Evolutionary conservation across 176 grass and related monocot species (phyloP), one percentile per base, ranked within the genome.

Genomic region (Lolium rigidum): DNA sequence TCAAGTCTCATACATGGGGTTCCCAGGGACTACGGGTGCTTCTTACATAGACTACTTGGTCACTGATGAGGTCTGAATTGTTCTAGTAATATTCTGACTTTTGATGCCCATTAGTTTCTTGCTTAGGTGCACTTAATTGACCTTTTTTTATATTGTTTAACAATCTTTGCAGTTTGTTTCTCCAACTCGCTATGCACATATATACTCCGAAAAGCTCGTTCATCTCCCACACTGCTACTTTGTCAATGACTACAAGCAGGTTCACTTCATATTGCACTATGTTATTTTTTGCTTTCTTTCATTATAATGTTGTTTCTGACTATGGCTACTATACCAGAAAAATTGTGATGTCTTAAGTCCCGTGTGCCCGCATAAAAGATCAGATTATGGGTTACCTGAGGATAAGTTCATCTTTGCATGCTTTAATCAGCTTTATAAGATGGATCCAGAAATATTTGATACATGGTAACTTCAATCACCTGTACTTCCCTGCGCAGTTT

Each of bases 201-300:
- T 95, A 68, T 95, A 95, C 51, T 95, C 93, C 10, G 93, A 95
- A 88, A 95, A 95, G 82, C 90, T 95, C 78, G 90, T 95, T 46
- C 90, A 87, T 51, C 90, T 95, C 22, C 93, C 93, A 9, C 93
- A 95, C 77, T 95, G 93, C 71, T 92, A 95, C 69, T 95, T 95
- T 63, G 90, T 95, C 58, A 95, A 95, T 84, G 93, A 95, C 56
- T 95, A 95, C 78, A 95, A 95, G 47, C 87, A 92, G 87, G 93
- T 83, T 55, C 74, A 6, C 26, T 35, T 76, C 49, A 74, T 55
- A 26, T 55, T 76, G 74, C 49, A 55, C 16, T 76, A 20, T 76
- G 25, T 55, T 55, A 54, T 76, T 76, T 73, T 73, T 31, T 76
- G 73, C 16, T 55, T 49, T 37, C 49, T 35, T 76, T 37, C 49